Conservation (phyloP, 1,139 yeast genomes). For the Magnusiomyces paraingens region DNA sequence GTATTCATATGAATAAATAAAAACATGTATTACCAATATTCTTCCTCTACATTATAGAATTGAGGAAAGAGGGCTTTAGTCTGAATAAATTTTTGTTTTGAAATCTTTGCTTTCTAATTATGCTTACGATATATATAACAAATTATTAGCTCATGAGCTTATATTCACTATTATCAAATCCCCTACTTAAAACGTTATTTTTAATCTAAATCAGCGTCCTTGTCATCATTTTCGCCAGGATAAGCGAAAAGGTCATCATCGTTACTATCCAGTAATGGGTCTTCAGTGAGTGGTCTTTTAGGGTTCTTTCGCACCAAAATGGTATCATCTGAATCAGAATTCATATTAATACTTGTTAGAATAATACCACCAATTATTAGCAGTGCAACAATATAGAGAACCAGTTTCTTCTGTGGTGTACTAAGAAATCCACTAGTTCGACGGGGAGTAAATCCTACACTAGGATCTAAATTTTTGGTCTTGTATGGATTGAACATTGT, state of each 20-base stretch:
- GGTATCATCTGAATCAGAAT: not conserved
- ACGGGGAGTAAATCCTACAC: conserved; percentile 6
- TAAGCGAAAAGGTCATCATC: not conserved
- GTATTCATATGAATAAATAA: too few relatives aligned
- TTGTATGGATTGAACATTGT: conserved; percentile 6
- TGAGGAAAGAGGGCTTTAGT: too few relatives aligned
- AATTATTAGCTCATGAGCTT: too few relatives aligned
- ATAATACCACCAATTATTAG: conserved; percentile 13
- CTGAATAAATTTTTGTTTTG: too few relatives aligned
- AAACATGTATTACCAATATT: too few relatives aligned
- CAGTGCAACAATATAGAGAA: conserved; percentile 17
- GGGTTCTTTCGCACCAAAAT: not conserved
- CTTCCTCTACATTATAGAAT: too few relatives aligned
- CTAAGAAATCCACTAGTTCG: conserved; percentile 10
- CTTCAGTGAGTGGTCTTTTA: too few relatives aligned
- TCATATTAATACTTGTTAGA: not conserved
- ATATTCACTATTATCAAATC: too few relatives aligned
- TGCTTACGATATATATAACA: too few relatives aligned
- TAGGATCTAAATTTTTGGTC: conserved; percentile 6
- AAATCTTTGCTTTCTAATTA: too few relatives aligned
- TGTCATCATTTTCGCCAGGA: not conserved
- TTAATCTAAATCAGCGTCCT: too few relatives aligned
- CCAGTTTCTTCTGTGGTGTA: conserved; percentile 20
- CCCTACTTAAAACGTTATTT: too few relatives aligned
- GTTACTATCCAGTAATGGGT: not conserved